Evolutionary conservation across 2,329 filamentous ascomycete species (phyloP).

Genomic region (Huntiella abstrusa): DNA sequence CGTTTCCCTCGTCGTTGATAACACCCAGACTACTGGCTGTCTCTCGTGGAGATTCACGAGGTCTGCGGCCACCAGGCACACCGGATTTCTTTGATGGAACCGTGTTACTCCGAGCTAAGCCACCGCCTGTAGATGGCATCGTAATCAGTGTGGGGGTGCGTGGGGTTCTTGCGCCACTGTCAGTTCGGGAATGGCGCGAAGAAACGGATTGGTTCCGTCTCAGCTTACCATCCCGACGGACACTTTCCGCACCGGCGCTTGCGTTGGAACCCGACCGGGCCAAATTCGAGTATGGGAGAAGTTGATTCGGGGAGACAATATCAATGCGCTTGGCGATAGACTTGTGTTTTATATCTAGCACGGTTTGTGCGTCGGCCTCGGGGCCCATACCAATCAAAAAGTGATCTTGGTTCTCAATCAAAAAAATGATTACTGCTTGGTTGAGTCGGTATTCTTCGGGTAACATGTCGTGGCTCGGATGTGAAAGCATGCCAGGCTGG

Average conservation of each 20-base stretch:
- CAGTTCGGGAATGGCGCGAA: constrained; percentile 34
- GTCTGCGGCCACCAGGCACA: constrained; percentile 47
- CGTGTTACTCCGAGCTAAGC: constrained; percentile 58
- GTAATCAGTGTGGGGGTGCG: constrained; percentile 19
- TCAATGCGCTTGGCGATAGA: constrained; percentile 34
- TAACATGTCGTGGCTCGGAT: constrained; percentile 87
- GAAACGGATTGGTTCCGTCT: constrained; percentile 83
- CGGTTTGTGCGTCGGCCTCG: constrained; percentile 73
- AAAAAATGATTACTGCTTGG: constrained; percentile 90
- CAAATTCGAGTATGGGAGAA: constrained; percentile 18
- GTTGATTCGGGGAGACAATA: constrained; percentile 17
- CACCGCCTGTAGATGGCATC: constrained; percentile 33
- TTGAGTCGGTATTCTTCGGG: constrained; percentile 86
- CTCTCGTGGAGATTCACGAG: constrained; percentile 18
- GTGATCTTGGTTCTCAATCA: constrained; percentile 96
- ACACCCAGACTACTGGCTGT: constrained; percentile 5
- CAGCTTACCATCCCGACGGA: constrained; percentile 60
- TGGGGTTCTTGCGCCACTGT: constrained; percentile 8
- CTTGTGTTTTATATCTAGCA: constrained; percentile 41
- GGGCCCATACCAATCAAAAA: constrained; percentile 98
- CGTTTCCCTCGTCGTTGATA: constrained; percentile 4
- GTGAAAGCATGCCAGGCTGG: constrained; percentile 87
- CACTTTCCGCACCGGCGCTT: constrained; percentile 73
- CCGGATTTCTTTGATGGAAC: constrained; percentile 77
- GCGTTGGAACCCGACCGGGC: constrained; percentile 69